Evolutionary conservation across 805 yeast genomes (phyloP), one percentile per base, ranked within the genome.

Genomic region (Candida jianshihensis): DNA sequence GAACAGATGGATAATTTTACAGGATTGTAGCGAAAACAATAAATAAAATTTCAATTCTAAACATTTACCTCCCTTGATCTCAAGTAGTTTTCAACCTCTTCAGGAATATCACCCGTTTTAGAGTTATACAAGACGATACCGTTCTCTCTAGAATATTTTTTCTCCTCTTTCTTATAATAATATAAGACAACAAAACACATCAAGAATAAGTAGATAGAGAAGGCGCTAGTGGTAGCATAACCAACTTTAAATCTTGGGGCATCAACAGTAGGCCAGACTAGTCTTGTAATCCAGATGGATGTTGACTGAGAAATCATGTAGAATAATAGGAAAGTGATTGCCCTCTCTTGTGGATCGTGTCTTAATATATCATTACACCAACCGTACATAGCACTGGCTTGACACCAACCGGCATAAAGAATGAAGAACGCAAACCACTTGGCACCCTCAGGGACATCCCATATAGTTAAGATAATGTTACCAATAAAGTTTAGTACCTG

Each of bases 391-490:
- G 70, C 75, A 0, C 79, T 75, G 1, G 81, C 78, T 70, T 68
- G 69, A n/a, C 80, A 74, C 74, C 77, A 71, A 9, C 77, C 78
- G 39, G 70, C 67, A 51, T 72, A 75, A 42, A 71, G 75, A 30
- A 73, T 53, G 47, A 71, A 63, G 56, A 65, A 75, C 1, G 76
- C 81, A 56, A 71, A 75, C 78, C 80, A 75, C 48, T 73, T 75
- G 6, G 76, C 76, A 9, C 63, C 42, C 43, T 72, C 73, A 2
- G 71, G 65, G 8, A 76, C 73, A 34, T 69, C 37, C 81, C 81
- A 75, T 9, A 66, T 70, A 2, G 79, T 74, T 36, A 76, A 56
- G 29, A 76, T 60, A 10, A 68, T 58, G 42, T 72, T 71, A 14
- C 79, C 78, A 5, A 64, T 54, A 21, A 75, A 54, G 46, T 75